These are phyloP conservation scores for Endotrypanum monterogeii DNA, from an alignment of 208 protist species.

Conservation along the genomic window DNA sequence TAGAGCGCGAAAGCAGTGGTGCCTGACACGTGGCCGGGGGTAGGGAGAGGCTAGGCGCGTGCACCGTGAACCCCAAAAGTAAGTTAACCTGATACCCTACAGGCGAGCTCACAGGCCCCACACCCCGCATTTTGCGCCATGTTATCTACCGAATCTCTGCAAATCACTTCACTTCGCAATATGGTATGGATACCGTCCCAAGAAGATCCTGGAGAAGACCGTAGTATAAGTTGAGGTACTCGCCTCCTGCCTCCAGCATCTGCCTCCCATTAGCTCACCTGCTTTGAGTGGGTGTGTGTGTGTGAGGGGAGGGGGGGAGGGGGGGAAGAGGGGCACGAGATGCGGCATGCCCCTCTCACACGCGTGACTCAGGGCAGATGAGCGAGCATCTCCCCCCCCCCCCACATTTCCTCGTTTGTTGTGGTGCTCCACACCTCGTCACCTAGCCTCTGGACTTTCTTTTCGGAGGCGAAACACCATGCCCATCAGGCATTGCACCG, in stretches of 20 bases:
- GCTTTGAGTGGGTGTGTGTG: no score
- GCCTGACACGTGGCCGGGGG: no score
- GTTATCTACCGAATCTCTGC: neutral
- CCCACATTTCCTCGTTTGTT: neutral
- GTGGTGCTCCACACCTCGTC: neutral
- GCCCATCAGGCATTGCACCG: neutral
- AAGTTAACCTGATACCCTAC: neutral
- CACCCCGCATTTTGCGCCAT: neutral
- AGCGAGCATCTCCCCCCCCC: neutral
- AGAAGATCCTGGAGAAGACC: neutral
- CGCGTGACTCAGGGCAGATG: neutral
- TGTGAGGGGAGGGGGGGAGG: no score
- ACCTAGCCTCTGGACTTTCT: neutral
- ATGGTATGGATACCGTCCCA: neutral
- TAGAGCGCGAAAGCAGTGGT: no score
- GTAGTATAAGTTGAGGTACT: neutral
- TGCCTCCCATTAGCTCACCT: neutral
- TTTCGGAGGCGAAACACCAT: neutral
- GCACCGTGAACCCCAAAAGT: neutral
- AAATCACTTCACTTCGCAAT: neutral
- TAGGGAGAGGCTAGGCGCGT: no score
- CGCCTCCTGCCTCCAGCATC: neutral
- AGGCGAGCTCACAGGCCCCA: neutral
- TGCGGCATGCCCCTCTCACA: neutral
- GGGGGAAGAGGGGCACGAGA: no score